Conservation (phyloP, 768 basidiomycete species). For the Macrocybe gigantea region DNA sequence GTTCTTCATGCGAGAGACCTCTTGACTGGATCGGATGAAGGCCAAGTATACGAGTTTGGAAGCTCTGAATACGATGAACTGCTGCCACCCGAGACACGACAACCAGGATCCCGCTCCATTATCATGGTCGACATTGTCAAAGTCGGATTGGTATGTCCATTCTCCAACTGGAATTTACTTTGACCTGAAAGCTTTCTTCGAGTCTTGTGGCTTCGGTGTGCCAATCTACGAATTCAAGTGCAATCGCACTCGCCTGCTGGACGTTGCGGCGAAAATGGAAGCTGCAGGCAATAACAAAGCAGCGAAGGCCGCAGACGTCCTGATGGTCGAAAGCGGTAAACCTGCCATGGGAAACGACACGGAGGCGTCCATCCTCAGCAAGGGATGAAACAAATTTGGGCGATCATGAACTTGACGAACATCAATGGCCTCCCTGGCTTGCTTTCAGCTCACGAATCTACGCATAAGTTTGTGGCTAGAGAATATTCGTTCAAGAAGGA, state of each 20-base stretch:
- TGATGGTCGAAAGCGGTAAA: too few species aligned
- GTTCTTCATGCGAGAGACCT: not conserved
- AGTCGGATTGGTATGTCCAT: constrained; percentile 32
- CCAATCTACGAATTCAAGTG: constrained; percentile 41
- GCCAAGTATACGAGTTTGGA: constrained; percentile 51
- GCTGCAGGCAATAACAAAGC: not conserved
- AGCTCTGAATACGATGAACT: constrained; percentile 45
- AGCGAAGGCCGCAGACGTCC: too few species aligned
- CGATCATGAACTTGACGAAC: not conserved
- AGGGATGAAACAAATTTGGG: not conserved
- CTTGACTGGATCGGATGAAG: constrained; percentile 19
- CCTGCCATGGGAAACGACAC: too few species aligned
- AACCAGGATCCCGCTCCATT: constrained; percentile 48
- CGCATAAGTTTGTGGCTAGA: not conserved
- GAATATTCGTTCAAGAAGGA: too few species aligned
- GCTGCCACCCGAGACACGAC: constrained; percentile 37
- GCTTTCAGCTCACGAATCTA: not conserved
- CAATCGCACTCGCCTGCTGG: not conserved
- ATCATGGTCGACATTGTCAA: constrained; percentile 53
- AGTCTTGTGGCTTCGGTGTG: constrained; percentile 59
- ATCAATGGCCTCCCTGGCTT: not conserved
- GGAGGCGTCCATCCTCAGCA: not conserved
- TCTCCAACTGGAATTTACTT: not conserved
- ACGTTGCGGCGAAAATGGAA: not conserved
- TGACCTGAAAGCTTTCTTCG: not conserved